These are phyloP conservation scores for Brassica napus DNA, from an alignment of 345 rosid genomes.

Conservation along the genomic window DNA sequence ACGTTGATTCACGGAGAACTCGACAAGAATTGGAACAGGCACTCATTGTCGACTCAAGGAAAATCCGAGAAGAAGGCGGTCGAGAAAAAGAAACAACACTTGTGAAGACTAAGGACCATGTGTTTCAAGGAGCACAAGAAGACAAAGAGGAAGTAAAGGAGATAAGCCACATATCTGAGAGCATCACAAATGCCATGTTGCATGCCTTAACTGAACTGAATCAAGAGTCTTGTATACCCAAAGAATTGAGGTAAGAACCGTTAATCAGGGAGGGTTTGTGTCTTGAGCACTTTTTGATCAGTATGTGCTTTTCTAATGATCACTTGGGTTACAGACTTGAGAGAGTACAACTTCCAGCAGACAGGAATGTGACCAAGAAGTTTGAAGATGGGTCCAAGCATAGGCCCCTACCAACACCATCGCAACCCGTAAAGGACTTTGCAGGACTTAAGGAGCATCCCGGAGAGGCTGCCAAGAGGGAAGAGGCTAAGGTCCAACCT, in stretches of 20 bases:
- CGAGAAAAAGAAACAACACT: not conserved
- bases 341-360: constrained; percentile 12
- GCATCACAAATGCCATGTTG: not conserved
- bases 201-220: constrained; percentile 9
- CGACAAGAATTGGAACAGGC: not conserved
- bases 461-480: not conserved
- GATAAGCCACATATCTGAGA: constrained; percentile 2
- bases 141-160: constrained; percentile 20
- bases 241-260: constrained; percentile 24
- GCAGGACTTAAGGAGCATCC: constrained; percentile 1
- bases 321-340: constrained; percentile 19
- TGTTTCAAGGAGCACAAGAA: constrained; percentile 3
- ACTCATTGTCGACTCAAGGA: not conserved
- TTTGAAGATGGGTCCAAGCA: constrained; percentile 1
- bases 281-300: constrained; percentile 1
- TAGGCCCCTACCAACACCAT: not conserved
- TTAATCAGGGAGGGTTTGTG: not conserved
- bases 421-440: not conserved
- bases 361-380: constrained; percentile 8
- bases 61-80: not conserved
- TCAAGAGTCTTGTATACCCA: not conserved
- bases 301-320: constrained; percentile 5
- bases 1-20: not conserved
- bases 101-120: not conserved
- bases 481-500: constrained; percentile 14